phyloP scores from a whole-genome alignment of 225 moss, liverwort and hornwort genomes.

The Pseudoscleropodium purum region DNA sequence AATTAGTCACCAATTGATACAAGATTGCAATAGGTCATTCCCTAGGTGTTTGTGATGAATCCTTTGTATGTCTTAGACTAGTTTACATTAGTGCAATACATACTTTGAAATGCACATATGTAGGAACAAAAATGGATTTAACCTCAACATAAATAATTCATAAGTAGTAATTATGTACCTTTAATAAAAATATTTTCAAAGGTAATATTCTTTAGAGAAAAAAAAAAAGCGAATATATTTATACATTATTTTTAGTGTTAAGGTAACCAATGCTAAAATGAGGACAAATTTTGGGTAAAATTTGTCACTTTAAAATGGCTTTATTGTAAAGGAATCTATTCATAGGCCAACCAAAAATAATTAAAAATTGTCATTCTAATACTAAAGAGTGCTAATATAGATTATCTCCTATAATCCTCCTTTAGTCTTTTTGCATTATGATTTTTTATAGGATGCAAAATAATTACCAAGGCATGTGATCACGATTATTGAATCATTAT shows the following conservation, averaged over 20 bases:
- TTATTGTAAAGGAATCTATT: neutral
- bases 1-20: no score
- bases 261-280: neutral
- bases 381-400: no score
- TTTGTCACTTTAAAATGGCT: neutral
- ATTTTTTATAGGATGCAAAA: neutral
- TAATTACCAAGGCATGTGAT: neutral
- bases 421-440: no score
- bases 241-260: neutral
- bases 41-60: no score
- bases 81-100: neutral
- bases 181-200: neutral
- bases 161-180: no score
- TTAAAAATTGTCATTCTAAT: neutral
- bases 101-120: neutral
- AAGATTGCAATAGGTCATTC: no score
- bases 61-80: no score
- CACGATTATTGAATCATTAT: neutral
- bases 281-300: neutral
- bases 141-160: accelerated
- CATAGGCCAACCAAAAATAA: neutral
- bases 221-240: neutral
- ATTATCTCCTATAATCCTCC: accelerated
- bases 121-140: neutral
- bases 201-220: neutral